Base-by-base conservation (phyloP, 805 yeast genomes). In the Candida takata region DNA sequence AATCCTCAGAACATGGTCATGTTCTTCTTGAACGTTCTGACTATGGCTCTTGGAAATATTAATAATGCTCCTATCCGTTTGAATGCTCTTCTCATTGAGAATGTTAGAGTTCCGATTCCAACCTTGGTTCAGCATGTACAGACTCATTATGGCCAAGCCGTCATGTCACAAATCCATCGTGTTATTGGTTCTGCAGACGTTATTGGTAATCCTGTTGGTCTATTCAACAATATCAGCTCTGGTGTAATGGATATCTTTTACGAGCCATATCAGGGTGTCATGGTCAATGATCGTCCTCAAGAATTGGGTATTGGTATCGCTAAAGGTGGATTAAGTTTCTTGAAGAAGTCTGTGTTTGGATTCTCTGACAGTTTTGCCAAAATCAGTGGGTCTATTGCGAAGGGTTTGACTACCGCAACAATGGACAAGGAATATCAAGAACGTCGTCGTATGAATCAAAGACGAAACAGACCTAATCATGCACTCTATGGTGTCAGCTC, bases 161-260 rank as follows among this genome's bases (percentile, higher is more conserved):
- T 90, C 60, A 70, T 92, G 40, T 87, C 84, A 54, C 98, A 92
- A 59, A 65, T 92, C 24, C 95, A 92, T 61, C 87, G 86, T 57
- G 79, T 92, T 29, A 64, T 94, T 24, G 99, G 99, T 0, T 86
- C 96, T 14, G 98, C 97, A 0, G 98, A 94, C 60, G 76, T 92
- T 47, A 63, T 92, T 33, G 99, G 98, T 16, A 92, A 94, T 47
- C 99, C 99, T 0, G 97, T 94, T 20, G 98, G 98, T 2, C 64
- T 92, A 42, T 92, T 92, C 65, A 92, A 85, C 56, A 88, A 87
- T 47, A 67, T 92, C 38, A 79, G 95, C 38, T 86, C 97, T 0
- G 99, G 99, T 35, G 92, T 92, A 9, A 73, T 87, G 74, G 99
- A 92, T 58, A 82, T 92, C 14, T 92, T 92, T 57, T 92, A 92